Evolutionary conservation across 129 eudicot species (phyloP).

Genomic region (Flaveria brownii): DNA sequence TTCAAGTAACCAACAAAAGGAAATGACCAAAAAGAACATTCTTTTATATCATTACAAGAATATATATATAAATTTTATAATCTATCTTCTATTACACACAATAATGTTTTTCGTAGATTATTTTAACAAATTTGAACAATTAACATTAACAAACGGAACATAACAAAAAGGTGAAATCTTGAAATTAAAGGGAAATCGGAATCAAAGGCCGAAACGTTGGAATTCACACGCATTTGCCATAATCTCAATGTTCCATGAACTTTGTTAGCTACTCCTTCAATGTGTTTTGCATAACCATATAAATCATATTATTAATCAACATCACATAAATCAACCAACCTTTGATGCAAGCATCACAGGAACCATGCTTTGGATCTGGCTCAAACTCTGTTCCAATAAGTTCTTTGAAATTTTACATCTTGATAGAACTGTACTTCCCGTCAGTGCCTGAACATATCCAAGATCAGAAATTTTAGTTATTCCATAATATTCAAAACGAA

Average conservation of each 20-base stretch:
- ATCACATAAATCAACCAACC: conserved; percentile 46
- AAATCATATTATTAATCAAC: background rate
- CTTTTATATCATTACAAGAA: background rate
- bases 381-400: conserved; percentile 54
- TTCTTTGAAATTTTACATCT: conserved; percentile 63
- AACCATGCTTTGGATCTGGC: conserved; percentile 70
- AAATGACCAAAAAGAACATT: background rate
- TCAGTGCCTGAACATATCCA: conserved; percentile 64
- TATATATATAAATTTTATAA: background rate
- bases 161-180: background rate
- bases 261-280: background rate
- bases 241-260: conserved; percentile 8
- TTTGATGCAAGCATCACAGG: conserved; percentile 62
- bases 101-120: background rate
- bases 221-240: background rate
- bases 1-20: background rate
- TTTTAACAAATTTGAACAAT: background rate
- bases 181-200: background rate
- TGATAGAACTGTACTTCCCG: conserved; percentile 55
- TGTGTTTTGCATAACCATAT: no score
- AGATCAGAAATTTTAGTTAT: background rate
- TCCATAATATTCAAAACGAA: background rate
- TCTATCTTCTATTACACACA: background rate
- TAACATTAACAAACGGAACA: background rate
- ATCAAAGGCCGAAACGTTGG: no score